Evolutionary conservation across 1,284 basidiomycete genomes (phyloP), one percentile per base, ranked within the genome.

Genomic region (Acaromyces ingoldii): DNA sequence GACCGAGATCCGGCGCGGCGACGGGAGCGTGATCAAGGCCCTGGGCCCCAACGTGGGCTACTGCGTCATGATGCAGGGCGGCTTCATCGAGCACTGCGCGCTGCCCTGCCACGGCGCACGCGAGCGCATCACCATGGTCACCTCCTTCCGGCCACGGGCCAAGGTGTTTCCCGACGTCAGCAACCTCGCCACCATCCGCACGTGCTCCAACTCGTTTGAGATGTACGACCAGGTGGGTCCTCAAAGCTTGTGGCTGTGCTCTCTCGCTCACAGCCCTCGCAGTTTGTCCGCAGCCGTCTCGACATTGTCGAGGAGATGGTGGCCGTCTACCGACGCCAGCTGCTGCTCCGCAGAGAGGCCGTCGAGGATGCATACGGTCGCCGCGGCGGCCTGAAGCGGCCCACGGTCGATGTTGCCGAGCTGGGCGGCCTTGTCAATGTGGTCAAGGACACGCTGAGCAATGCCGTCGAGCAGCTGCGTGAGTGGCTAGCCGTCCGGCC

Each of bases 101-200:
- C 57, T 68, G 11, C 56, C 56, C 9, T 58, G 62, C 1, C 56
- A 52, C 40, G 58, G 58, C 26, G 50, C 66, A 13, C 19, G 19
- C 5, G 68, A 71, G 46, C 54, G 66, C 21, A 66, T 69, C 52
- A 70, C 68, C 4, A 65, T 65, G 62, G 69, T 71, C 7, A 70
- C 69, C n/a, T 60, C 56, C 17, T 68, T 66, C 53, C 57, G 67
- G 9, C 65, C 65, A 2, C 53, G 55, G 4, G 26, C 19, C 21
- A 56, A 66, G 31, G 53, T 63, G 3, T 47, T 54, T 33, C 31
- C 45, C 17, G 69, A 71, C 41, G 59, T 58, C 10, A 62, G 65
- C 0, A 54, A 62, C 13, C 44, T 71, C n/a, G 41, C 25, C 17
- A 71, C 60, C 4, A 70, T 71, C 46, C 17, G 49, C 57, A 34